Conservation (phyloP, 768 basidiomycete genomes). For the Phaeotremella fagi region DNA sequence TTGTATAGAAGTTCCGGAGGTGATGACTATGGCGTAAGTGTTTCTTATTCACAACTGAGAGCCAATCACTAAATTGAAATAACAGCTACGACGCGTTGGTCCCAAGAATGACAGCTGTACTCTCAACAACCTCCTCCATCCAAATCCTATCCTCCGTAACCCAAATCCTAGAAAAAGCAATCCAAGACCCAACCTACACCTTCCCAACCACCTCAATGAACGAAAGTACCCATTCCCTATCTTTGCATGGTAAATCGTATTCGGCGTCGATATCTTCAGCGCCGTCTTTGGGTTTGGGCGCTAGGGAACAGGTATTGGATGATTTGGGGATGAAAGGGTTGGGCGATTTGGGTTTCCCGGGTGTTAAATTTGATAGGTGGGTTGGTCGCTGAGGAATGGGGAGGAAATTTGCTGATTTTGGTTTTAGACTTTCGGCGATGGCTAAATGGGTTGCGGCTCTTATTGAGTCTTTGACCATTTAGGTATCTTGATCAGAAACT, state of each 20-base stretch:
- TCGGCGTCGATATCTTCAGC: constrained; percentile 12
- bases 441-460: constrained; percentile 33
- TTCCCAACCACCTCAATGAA: constrained; percentile 6
- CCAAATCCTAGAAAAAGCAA: constrained; percentile 24
- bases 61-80: background rate
- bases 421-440: constrained; percentile 19
- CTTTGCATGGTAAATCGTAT: constrained; percentile 16
- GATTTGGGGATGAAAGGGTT: constrained; percentile 42
- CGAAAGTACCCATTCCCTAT: constrained; percentile 4
- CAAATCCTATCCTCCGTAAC: constrained; percentile 24
- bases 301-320: constrained; percentile 26
- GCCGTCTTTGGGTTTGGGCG: constrained; percentile 10
- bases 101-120: constrained; percentile 24
- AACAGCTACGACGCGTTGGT: constrained; percentile 34
- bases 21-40: constrained; percentile 67
- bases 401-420: background rate
- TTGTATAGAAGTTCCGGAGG: constrained; percentile 63
- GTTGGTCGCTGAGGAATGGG: constrained; percentile 10
- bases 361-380: constrained; percentile 32
- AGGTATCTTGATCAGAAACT: background rate
- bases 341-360: constrained; percentile 29
- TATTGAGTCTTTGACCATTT: constrained; percentile 31
- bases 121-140: constrained; percentile 28
- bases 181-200: constrained; percentile 28
- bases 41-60: no score